These are phyloP conservation scores for Penicillium sp. DNA, from an alignment of 2,329 filamentous ascomycete species.

Conservation along the genomic window DNA sequence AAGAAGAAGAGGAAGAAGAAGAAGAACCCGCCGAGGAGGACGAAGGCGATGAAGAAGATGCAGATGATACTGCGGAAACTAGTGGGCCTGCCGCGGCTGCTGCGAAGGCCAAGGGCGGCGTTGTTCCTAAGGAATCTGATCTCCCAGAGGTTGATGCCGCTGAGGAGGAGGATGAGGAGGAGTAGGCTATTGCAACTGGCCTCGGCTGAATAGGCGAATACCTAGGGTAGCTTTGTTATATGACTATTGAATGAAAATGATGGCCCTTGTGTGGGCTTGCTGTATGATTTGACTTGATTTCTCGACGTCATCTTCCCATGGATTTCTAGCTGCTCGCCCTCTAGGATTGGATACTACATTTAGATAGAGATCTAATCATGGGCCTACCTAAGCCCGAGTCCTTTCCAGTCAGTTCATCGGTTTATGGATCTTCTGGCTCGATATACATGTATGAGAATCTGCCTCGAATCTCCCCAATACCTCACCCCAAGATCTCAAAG, in stretches of 20 bases:
- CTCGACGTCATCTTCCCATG: neutral
- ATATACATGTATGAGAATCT: neutral
- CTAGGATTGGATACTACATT: neutral
- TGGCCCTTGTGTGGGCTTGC: neutral
- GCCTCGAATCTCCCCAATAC: neutral
- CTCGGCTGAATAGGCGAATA: neutral
- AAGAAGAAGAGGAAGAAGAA: constrained; percentile 25
- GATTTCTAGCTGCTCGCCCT: neutral
- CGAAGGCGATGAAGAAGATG: constrained; percentile 34
- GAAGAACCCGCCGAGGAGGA: constrained; percentile 21
- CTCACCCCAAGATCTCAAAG: neutral
- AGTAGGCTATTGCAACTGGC: constrained; percentile 15
- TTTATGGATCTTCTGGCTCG: neutral
- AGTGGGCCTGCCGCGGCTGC: constrained; percentile 43
- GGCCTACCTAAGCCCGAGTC: neutral
- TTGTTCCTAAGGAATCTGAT: constrained; percentile 38
- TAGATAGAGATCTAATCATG: neutral
- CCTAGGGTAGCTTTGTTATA: neutral
- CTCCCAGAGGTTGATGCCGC: constrained; percentile 41
- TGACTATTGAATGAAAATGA: constrained; percentile 8
- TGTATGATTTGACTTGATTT: constrained; percentile 11
- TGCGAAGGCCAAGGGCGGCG: constrained; percentile 41
- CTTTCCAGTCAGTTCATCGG: neutral
- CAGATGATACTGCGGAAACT: constrained; percentile 39
- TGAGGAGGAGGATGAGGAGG: constrained; percentile 25